A percentile compares a stretch with the other conserved stretches of the same genome.
Conservation (phyloP, 495 filamentous ascomycete genomes). For the Aspergillus hancockii region DNA sequence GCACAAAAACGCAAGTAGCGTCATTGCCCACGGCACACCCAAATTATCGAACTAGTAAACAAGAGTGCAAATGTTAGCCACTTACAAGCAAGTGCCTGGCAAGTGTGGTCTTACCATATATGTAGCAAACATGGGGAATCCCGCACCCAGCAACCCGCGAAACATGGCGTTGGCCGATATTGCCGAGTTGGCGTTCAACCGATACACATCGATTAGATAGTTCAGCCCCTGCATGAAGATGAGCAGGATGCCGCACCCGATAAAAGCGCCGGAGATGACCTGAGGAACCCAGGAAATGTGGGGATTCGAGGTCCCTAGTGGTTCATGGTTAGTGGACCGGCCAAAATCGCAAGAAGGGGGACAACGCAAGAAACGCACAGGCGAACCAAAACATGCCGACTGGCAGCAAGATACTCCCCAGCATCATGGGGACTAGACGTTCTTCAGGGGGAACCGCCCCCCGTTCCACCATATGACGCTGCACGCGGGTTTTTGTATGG, state of each 20-base stretch:
- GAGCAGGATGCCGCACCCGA: conserved; percentile 45
- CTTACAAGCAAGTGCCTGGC: too few relatives aligned
- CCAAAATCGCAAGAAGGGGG: too few relatives aligned
- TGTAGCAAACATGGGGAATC: conserved; percentile 64
- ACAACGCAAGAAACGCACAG: too few relatives aligned
- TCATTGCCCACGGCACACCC: conserved; percentile 60
- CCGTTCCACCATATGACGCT: conserved; percentile 17
- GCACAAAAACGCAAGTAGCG: conserved; percentile 42
- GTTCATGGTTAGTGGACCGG: too few relatives aligned
- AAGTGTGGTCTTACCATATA: too few relatives aligned
- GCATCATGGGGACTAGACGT: conserved; percentile 52
- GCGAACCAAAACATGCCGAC: conserved; percentile 58
- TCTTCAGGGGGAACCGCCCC: conserved; percentile 46
- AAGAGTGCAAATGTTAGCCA: too few relatives aligned
- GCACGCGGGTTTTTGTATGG: conserved; percentile 41
- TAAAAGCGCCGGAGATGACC: conserved; percentile 35
- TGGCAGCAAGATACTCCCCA: conserved; percentile 50
- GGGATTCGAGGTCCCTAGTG: too few relatives aligned
- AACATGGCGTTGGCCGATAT: conserved; percentile 52
- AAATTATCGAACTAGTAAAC: conserved; percentile 39
- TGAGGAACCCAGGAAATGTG: conserved; percentile 36
- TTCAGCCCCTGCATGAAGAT: conserved; percentile 51
- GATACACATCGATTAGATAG: conserved; percentile 58
- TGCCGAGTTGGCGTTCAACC: conserved; percentile 46
- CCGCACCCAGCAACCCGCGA: conserved; percentile 41